A percentile compares a stretch with the other conserved stretches of the same genome.
Conservation (phyloP, 2,329 filamentous ascomycete species). For the Venturia oleaginea region DNA sequence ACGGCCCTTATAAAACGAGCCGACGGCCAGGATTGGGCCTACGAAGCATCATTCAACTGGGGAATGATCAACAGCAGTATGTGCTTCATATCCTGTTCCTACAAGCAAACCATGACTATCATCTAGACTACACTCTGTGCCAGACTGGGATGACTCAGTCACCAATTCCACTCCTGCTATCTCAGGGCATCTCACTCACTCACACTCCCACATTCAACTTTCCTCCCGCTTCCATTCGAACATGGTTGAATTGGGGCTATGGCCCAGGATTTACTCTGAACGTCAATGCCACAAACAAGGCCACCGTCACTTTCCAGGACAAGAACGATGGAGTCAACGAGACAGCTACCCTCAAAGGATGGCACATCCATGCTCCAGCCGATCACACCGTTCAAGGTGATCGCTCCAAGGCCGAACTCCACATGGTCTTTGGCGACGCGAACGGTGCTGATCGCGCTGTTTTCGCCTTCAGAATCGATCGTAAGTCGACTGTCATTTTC, state of each 20-base stretch:
- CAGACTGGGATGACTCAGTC: conserved; percentile 44
- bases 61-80: conserved; percentile 26
- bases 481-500: conserved; percentile 14
- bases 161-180: conserved; percentile 37
- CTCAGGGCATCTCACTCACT: conserved; percentile 31
- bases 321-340: conserved; percentile 30
- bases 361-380: conserved; percentile 44
- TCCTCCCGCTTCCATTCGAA: conserved; percentile 26
- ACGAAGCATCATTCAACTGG: conserved; percentile 34
- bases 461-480: conserved; percentile 39
- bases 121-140: conserved; percentile 34
- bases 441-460: conserved; percentile 36
- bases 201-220: conserved; percentile 38
- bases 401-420: conserved; percentile 38
- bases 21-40: conserved; percentile 22
- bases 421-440: conserved; percentile 39
- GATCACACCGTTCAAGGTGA: conserved; percentile 39
- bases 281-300: conserved; percentile 29
- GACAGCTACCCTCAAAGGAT: conserved; percentile 40
- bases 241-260: conserved; percentile 42
- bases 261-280: conserved; percentile 37
- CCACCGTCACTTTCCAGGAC: conserved; percentile 36
- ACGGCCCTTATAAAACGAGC: conserved; percentile 3
- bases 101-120: background rate
- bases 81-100: background rate